A percentile compares a stretch with the other conserved stretches of the same genome.
Conservation (phyloP, 2,329 filamentous ascomycete genomes). For the Pseudogymnoascus sp. region DNA sequence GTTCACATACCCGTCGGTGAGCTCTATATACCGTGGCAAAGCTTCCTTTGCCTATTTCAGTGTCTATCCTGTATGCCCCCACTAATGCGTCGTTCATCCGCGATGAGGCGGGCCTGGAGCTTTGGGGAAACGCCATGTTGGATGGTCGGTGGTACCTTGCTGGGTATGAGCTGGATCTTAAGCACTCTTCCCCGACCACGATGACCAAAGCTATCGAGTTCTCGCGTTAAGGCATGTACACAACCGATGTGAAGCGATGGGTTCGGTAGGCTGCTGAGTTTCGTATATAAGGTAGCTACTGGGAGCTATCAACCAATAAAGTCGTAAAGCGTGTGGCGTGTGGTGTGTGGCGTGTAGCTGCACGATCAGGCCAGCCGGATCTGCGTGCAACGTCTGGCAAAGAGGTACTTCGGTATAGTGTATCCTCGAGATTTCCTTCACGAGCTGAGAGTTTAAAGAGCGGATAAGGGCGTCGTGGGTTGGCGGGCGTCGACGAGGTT, state of each 20-base stretch:
- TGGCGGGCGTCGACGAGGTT: neutral
- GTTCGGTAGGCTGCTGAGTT: neutral
- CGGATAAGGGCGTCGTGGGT: neutral
- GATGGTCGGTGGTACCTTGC: constrained; percentile 11
- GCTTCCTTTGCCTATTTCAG: constrained; percentile 93
- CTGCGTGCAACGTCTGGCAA: constrained; percentile 7
- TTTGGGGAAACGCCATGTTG: constrained; percentile 33
- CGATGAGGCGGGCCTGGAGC: constrained; percentile 33
- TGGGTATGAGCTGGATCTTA: neutral
- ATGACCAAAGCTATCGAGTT: neutral
- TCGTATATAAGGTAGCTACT: constrained; percentile 6
- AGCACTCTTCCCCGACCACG: constrained; percentile 6
- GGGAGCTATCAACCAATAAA: constrained; percentile 6
- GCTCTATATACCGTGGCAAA: constrained; percentile 93
- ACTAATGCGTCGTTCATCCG: constrained; percentile 39
- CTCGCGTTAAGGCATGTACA: constrained; percentile 5
- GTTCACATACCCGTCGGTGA: constrained; percentile 64
- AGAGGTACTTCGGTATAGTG: constrained; percentile 3
- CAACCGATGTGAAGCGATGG: constrained; percentile 1
- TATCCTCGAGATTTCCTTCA: neutral
- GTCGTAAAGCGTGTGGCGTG: neutral
- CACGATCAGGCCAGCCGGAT: constrained; percentile 7
- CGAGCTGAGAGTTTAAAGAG: neutral
- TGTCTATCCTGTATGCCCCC: constrained; percentile 69
- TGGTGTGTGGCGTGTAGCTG: constrained; percentile 1